Evolutionary conservation across 2,329 filamentous ascomycete genomes (phyloP).

Genomic region (Pseudogymnoascus sp.): DNA sequence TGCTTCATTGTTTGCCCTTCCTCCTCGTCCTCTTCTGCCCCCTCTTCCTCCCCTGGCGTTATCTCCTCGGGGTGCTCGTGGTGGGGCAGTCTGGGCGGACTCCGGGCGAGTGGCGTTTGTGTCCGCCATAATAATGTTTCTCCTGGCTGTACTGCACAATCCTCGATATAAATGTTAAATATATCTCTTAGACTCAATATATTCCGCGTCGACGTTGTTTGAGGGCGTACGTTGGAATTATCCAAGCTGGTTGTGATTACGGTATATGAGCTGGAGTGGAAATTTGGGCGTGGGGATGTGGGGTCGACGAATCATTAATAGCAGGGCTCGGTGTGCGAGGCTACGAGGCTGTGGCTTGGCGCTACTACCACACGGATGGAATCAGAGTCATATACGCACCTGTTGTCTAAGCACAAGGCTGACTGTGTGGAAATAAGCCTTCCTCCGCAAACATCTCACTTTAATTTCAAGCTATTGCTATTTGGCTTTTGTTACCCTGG

Average conservation of each 20-base stretch:
- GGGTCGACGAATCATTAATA: conserved; percentile 6
- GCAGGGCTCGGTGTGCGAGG: not conserved
- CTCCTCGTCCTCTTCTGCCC: conserved; percentile 32
- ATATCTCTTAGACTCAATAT: not conserved
- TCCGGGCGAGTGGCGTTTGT: not conserved
- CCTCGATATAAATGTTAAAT: not conserved
- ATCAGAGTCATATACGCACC: not conserved
- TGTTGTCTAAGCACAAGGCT: not conserved
- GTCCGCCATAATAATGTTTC: conserved; percentile 5
- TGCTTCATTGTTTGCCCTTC: conserved; percentile 12
- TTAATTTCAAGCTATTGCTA: not conserved
- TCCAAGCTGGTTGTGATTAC: not conserved
- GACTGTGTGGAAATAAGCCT: not conserved
- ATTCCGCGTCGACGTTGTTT: not conserved
- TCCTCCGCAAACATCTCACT: not conserved
- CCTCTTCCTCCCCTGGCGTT: conserved; percentile 32
- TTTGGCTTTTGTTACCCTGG: not conserved
- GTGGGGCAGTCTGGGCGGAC: conserved; percentile 4
- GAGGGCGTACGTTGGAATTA: not conserved
- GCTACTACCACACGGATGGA: not conserved
- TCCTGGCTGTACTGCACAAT: not conserved
- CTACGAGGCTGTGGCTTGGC: conserved; percentile 6
- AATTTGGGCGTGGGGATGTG: conserved; percentile 6
- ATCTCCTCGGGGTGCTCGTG: conserved; percentile 23
- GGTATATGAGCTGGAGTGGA: conserved; percentile 5